Percentiles rank a stretch among this genome's conserved stretches.
phyloP scores from a whole-genome alignment of 192 early-diverging fungal genomes.

The Phlyctochytrium bullatum region DNA sequence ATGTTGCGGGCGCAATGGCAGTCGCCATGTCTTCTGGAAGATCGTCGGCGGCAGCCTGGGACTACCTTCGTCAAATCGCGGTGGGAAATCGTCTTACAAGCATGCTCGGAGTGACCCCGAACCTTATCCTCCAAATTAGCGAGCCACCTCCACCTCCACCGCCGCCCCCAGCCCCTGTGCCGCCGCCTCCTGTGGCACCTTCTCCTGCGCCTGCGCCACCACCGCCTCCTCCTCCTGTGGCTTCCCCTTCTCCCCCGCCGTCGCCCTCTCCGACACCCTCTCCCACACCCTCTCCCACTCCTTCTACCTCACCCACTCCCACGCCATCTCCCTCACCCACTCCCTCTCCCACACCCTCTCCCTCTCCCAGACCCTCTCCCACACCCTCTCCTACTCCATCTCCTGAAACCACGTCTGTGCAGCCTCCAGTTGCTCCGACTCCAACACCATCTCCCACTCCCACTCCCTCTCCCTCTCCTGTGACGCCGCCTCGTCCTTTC shows the following conservation, averaged over 20 bases:
- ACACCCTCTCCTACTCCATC: too few species aligned
- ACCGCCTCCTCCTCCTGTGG: neutral
- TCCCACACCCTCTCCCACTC: neutral
- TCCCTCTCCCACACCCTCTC: neutral
- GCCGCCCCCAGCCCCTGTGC: too few species aligned
- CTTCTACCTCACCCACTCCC: neutral
- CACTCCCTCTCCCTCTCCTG: too few species aligned
- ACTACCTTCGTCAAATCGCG: neutral
- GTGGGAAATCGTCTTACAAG: neutral
- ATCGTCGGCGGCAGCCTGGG: neutral
- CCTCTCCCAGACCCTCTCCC: neutral
- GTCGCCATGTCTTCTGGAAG: neutral
- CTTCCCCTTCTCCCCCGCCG: constrained; percentile 7
- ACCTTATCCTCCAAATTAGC: neutral
- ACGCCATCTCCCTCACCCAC: neutral
- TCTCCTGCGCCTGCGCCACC: too few species aligned
- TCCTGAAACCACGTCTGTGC: too few species aligned
- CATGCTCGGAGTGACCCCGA: neutral
- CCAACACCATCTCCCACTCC: too few species aligned
- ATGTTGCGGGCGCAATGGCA: constrained; percentile 45
- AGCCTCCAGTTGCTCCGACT: too few species aligned
- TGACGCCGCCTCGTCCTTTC: too few species aligned
- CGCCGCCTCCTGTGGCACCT: too few species aligned
- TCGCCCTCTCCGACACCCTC: constrained; percentile 20
- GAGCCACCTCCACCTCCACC: too few species aligned